These are phyloP conservation scores for Populus simonii DNA, from an alignment of 345 rosid species.

Conservation along the genomic window DNA sequence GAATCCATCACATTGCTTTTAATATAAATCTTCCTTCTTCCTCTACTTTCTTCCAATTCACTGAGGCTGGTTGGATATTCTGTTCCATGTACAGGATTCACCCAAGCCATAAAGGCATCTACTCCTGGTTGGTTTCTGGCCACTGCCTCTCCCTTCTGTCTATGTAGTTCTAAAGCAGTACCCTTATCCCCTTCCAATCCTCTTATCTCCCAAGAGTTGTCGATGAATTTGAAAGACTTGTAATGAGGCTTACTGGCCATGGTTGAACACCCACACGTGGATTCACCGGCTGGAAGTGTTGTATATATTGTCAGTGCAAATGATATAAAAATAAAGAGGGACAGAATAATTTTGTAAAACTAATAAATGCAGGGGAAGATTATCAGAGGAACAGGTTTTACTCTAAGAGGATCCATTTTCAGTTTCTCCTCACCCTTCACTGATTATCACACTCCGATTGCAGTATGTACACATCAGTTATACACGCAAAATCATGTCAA, in stretches of 20 bases:
- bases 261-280: background rate
- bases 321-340: too few species aligned
- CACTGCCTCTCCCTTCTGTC: background rate
- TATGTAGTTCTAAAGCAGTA: background rate
- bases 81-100: background rate
- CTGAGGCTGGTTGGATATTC: background rate
- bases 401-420: too few species aligned
- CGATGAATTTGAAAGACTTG: constrained; percentile 20
- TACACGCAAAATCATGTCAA: too few species aligned
- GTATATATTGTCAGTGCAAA: background rate
- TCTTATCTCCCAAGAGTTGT: constrained; percentile 15
- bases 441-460: too few species aligned
- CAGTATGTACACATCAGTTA: too few species aligned
- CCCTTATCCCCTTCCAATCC: background rate
- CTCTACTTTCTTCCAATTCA: constrained; percentile 13
- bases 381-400: too few species aligned
- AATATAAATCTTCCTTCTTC: constrained; percentile 1
- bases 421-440: too few species aligned
- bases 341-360: too few species aligned
- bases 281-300: constrained; percentile 5
- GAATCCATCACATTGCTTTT: constrained; percentile 3
- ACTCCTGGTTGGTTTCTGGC: background rate
- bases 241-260: constrained; percentile 7
- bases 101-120: background rate
- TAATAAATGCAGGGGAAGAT: too few species aligned